Evolutionary conservation across 768 basidiomycete species (phyloP).

Genomic region (Boletellus ananas): DNA sequence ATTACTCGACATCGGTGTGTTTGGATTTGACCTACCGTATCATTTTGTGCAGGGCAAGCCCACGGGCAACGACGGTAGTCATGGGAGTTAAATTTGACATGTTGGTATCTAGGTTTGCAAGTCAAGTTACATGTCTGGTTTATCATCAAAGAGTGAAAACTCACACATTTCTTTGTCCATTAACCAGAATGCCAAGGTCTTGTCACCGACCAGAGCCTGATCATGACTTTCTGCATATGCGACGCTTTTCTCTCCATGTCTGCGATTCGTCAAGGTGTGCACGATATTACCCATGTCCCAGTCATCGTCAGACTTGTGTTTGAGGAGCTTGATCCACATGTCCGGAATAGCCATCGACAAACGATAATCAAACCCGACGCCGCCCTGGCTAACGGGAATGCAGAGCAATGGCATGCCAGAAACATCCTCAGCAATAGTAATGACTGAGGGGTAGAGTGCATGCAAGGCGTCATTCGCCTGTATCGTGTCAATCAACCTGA

Average conservation of each 20-base stretch:
- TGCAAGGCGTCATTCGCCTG: conserved; percentile 94
- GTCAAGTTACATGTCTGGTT: neutral
- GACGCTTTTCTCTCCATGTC: conserved; percentile 86
- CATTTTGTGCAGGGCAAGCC: conserved; percentile 94
- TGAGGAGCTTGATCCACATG: conserved; percentile 99
- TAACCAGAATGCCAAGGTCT: conserved; percentile 97
- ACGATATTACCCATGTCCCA: conserved; percentile 90
- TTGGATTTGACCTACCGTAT: conserved; percentile 60
- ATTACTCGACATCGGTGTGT: neutral
- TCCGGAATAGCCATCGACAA: conserved; percentile 98
- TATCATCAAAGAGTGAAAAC: conserved; percentile 21
- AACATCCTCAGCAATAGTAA: conserved; percentile 98
- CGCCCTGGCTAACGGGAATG: conserved; percentile 71
- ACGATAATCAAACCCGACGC: conserved; percentile 96
- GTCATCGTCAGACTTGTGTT: conserved; percentile 80
- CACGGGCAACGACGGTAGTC: conserved; percentile 84
- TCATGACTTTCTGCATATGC: conserved; percentile 96
- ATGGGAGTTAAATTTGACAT: conserved; percentile 86
- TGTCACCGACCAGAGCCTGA: conserved; percentile 97
- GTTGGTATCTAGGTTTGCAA: conserved; percentile 62
- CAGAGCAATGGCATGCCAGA: conserved; percentile 98
- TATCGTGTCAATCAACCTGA: conserved; percentile 6
- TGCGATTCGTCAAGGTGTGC: conserved; percentile 85
- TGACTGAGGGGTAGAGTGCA: conserved; percentile 67
- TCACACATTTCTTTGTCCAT: conserved; percentile 99